Evolutionary conservation across 176 grass and related monocot genomes (phyloP).

Genomic region (Luzula sylvatica): DNA sequence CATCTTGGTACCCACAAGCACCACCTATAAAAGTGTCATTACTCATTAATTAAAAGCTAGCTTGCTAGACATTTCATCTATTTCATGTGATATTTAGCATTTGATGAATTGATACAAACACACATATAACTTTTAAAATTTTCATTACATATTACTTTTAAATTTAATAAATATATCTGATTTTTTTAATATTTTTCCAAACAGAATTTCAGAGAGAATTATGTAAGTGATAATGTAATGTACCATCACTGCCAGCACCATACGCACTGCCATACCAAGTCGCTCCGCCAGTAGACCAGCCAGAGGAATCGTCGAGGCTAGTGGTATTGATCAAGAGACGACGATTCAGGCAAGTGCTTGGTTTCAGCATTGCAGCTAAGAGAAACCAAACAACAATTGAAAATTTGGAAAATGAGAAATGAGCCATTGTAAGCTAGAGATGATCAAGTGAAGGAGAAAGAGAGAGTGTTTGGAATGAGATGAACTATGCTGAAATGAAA

Average conservation of each 20-base stretch:
- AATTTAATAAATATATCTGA: not conserved
- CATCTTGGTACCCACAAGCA: constrained; percentile 46
- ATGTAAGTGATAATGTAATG: no score
- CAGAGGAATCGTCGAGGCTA: constrained; percentile 8
- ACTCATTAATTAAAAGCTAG: not conserved
- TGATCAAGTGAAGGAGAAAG: not conserved
- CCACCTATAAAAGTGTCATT: constrained; percentile 31
- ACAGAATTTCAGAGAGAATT: no score
- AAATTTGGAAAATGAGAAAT: constrained; percentile 7
- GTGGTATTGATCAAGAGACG: constrained; percentile 8
- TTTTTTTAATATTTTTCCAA: constrained; percentile 7
- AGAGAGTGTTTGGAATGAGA: constrained; percentile 5
- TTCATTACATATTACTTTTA: no score
- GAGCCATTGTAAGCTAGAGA: not conserved
- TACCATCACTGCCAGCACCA: constrained; percentile 71
- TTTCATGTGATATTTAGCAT: constrained; percentile 11
- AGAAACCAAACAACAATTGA: not conserved
- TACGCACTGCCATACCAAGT: constrained; percentile 70
- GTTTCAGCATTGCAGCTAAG: constrained; percentile 2
- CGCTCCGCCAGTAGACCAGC: constrained; percentile 50
- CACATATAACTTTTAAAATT: no score
- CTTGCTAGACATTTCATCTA: not conserved
- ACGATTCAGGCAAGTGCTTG: constrained; percentile 16
- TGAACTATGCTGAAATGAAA: not conserved
- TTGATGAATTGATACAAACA: no score